phyloP scores from a whole-genome alignment of 1,284 basidiomycete genomes.

The Termitomyces sp. region DNA sequence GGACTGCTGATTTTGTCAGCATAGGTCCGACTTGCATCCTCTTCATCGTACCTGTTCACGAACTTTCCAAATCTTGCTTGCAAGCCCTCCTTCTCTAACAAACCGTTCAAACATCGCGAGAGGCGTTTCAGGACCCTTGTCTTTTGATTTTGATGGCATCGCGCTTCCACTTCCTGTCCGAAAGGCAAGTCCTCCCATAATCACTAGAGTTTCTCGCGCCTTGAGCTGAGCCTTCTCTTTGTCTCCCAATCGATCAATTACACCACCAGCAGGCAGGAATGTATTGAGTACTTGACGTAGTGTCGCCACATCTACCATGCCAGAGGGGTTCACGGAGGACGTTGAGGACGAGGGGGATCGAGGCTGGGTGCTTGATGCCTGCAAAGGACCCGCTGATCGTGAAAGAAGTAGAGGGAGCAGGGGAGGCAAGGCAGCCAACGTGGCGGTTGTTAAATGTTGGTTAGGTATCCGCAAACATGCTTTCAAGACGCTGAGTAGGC shows the following conservation, averaged over 20 bases:
- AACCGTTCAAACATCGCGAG: constrained; percentile 73
- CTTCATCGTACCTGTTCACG: constrained; percentile 65
- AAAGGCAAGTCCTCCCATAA: constrained; percentile 69
- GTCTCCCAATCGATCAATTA: constrained; percentile 82
- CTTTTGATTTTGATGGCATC: constrained; percentile 43
- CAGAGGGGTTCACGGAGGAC: constrained; percentile 35
- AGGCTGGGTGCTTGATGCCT: constrained; percentile 29
- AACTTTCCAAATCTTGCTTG: constrained; percentile 78
- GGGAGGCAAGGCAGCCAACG: constrained; percentile 57
- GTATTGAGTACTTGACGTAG: constrained; percentile 64
- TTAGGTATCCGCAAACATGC: constrained; percentile 74
- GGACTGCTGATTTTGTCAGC: constrained; percentile 35
- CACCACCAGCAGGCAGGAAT: constrained; percentile 68
- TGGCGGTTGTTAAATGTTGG: constrained; percentile 75
- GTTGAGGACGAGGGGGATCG: constrained; percentile 48
- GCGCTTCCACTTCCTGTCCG: constrained; percentile 42
- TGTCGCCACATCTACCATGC: constrained; percentile 46
- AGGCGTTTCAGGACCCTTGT: constrained; percentile 74
- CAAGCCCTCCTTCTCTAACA: constrained; percentile 66
- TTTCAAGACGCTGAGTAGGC: constrained; percentile 65
- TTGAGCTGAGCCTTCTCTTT: constrained; percentile 70
- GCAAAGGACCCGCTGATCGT: constrained; percentile 27
- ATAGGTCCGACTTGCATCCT: neutral
- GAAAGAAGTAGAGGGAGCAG: constrained; percentile 58
- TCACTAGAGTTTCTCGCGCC: constrained; percentile 70